Percentiles rank a stretch among this genome's conserved stretches.
These are phyloP conservation scores for Candida ovalis DNA, from an alignment of 805 yeast genomes.

Conservation along the genomic window DNA sequence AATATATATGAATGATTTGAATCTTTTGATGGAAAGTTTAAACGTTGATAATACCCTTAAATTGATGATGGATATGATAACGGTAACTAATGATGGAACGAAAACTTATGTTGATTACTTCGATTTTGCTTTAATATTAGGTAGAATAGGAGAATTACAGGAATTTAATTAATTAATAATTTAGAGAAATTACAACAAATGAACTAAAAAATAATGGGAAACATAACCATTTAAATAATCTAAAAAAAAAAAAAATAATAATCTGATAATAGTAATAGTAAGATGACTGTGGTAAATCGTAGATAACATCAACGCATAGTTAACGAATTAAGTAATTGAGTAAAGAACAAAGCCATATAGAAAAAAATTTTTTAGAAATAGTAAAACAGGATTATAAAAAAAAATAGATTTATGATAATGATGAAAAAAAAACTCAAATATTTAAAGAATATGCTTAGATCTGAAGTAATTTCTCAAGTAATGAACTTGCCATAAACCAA, in stretches of 20 bases:
- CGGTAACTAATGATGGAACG: conserved; percentile 38
- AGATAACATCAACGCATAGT: not conserved
- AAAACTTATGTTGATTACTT: conserved; percentile 34
- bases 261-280: not conserved
- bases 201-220: no score
- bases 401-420: not conserved
- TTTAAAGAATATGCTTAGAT: conserved; percentile 69
- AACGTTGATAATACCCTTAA: conserved; percentile 31
- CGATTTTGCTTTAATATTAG: conserved; percentile 47
- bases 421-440: no score
- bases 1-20: conserved; percentile 38
- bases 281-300: not conserved
- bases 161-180: not conserved
- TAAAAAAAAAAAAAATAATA: no score
- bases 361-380: not conserved
- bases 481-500: conserved; percentile 90
- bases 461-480: conserved; percentile 92
- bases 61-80: conserved; percentile 43
- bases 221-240: no score
- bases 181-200: not conserved
- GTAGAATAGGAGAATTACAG: conserved; percentile 42
- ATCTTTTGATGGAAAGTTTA: conserved; percentile 22
- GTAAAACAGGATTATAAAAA: not conserved
- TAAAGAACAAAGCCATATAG: not conserved
- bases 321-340: not conserved